Conservation (phyloP, 768 basidiomycete species). For the Boletus tylopilopsis region DNA sequence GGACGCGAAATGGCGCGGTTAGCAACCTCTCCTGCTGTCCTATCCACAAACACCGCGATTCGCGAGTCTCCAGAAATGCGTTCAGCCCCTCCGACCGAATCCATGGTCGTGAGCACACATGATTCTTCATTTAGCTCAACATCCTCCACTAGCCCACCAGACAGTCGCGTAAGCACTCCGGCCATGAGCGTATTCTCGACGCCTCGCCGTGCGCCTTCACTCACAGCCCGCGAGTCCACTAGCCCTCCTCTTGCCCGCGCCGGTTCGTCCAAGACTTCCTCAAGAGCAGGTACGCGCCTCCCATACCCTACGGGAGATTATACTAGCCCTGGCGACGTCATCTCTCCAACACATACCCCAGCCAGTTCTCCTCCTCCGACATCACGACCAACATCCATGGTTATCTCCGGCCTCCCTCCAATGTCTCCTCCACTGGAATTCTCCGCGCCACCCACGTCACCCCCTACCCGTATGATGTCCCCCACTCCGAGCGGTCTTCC, state of each 20-base stretch:
- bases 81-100: constrained; percentile 43
- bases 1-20: constrained; percentile 80
- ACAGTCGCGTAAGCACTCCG: constrained; percentile 11
- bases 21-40: constrained; percentile 44
- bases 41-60: constrained; percentile 45
- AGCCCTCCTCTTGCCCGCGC: constrained; percentile 57
- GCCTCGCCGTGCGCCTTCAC: constrained; percentile 29
- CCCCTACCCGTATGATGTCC: constrained; percentile 21
- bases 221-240: constrained; percentile 58
- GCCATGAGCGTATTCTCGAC: constrained; percentile 20
- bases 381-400: constrained; percentile 41
- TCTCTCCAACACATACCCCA: constrained; percentile 32
- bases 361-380: constrained; percentile 45
- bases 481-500: constrained; percentile 36
- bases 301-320: constrained; percentile 88
- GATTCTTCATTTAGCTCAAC: constrained; percentile 22
- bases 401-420: constrained; percentile 43
- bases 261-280: constrained; percentile 30
- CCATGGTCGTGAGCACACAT: constrained; percentile 37
- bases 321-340: constrained; percentile 55
- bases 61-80: constrained; percentile 45
- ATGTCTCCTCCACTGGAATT: constrained; percentile 25
- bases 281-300: constrained; percentile 43
- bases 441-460: constrained; percentile 16
- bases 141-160: constrained; percentile 14